Percentiles rank a stretch among this genome's conserved stretches.
These are phyloP conservation scores for Mortierella sp. DNA, from an alignment of 371 early-diverging fungal species.

Conservation along the genomic window DNA sequence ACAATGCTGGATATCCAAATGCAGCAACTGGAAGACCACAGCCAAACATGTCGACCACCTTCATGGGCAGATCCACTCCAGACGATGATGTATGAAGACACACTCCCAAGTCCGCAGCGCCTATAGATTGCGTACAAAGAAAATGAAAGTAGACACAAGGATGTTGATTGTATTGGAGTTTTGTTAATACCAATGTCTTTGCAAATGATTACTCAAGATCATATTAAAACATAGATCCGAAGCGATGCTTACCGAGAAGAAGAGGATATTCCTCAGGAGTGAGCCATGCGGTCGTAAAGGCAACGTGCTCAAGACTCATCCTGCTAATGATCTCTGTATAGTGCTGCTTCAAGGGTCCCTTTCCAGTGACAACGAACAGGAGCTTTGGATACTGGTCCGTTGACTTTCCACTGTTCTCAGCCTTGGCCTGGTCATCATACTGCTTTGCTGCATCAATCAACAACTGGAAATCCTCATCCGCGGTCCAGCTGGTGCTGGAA, in stretches of 20 bases:
- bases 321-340: slow-evolving; percentile 73
- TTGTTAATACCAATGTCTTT: no score
- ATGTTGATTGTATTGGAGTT: background rate
- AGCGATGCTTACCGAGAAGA: slow-evolving; percentile 67
- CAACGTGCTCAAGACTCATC: slow-evolving; percentile 64
- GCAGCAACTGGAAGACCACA: slow-evolving; percentile 94
- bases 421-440: slow-evolving; percentile 63
- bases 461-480: slow-evolving; percentile 93
- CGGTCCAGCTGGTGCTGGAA: slow-evolving; percentile 96
- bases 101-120: slow-evolving; percentile 91
- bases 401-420: slow-evolving; percentile 30
- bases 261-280: slow-evolving; percentile 84
- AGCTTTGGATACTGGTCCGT: slow-evolving; percentile 63
- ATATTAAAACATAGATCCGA: background rate
- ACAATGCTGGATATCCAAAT: slow-evolving; percentile 57
- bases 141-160: slow-evolving; percentile 10
- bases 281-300: slow-evolving; percentile 87
- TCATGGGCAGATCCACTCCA: slow-evolving; percentile 97
- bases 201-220: background rate
- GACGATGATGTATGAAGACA: slow-evolving; percentile 93
- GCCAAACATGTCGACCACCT: slow-evolving; percentile 98
- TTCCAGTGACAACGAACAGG: slow-evolving; percentile 91
- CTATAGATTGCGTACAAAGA: slow-evolving; percentile 35
- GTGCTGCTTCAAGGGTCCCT: slow-evolving; percentile 82
- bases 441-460: slow-evolving; percentile 76